Conservation (phyloP, 1,139 yeast species). For the Candida dubliniensis region DNA sequence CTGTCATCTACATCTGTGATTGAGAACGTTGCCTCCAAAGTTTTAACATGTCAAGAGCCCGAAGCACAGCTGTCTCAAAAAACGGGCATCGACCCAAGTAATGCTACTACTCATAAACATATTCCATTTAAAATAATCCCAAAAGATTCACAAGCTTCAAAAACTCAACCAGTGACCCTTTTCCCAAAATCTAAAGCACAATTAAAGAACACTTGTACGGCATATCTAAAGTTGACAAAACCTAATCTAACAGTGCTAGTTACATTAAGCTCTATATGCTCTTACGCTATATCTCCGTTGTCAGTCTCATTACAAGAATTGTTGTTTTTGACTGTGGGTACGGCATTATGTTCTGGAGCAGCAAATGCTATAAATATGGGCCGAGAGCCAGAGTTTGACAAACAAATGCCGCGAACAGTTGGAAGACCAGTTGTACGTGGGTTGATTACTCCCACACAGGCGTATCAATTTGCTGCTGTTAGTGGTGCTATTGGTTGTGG, state of each 20-base stretch:
- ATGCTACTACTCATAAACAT: background rate
- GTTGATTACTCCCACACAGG: slow-evolving; percentile 68
- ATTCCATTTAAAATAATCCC: slow-evolving; percentile 62
- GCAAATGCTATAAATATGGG: slow-evolving; percentile 98
- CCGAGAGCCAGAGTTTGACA: slow-evolving; percentile 88
- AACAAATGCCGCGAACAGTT: slow-evolving; percentile 84
- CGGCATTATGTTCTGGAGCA: slow-evolving; percentile 84
- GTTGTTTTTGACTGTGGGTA: slow-evolving; percentile 75
- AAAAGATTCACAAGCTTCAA: slow-evolving; percentile 21
- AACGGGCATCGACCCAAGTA: slow-evolving; percentile 4
- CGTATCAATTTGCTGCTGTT: slow-evolving; percentile 73
- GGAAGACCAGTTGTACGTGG: slow-evolving; percentile 92
- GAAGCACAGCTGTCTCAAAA: slow-evolving; percentile 29
- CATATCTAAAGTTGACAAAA: slow-evolving; percentile 79
- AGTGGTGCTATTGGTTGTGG: slow-evolving; percentile 73
- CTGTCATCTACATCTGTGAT: slow-evolving; percentile 11
- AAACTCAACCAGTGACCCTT: slow-evolving; percentile 11
- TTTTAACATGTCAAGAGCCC: slow-evolving; percentile 41
- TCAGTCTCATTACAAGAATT: slow-evolving; percentile 71
- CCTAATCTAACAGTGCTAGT: slow-evolving; percentile 87
- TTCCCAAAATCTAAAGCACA: slow-evolving; percentile 13
- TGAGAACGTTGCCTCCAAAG: slow-evolving; percentile 35
- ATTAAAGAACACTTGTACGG: slow-evolving; percentile 42
- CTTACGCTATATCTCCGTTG: slow-evolving; percentile 88
- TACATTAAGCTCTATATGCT: slow-evolving; percentile 87